Base-by-base conservation (phyloP, 1,284 basidiomycete genomes). In the Cryptococcus hybrid region DNA sequence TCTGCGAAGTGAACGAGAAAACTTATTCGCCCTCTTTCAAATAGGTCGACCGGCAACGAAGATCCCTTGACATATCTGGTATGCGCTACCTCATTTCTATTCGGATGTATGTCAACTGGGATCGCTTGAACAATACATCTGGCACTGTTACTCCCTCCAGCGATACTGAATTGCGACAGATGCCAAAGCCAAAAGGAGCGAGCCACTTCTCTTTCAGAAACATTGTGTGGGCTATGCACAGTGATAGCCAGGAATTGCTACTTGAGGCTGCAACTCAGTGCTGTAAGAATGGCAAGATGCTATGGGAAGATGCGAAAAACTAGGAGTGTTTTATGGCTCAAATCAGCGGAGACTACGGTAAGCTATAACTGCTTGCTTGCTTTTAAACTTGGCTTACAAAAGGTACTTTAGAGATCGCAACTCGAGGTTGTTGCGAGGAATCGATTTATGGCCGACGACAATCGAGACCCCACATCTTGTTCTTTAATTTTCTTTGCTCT, bases 401-500 rank as follows among this genome's bases (percentile, higher is more conserved):
- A 37, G 9, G 18, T 13, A 34, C 11, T 56, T 30, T 74, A 92
- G 90, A 87, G 82, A 81, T 77, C 82, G 0, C 88, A 93, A 65
- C 82, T 96, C 71, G 96, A 99, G 74, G 78, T 84, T n/a, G 85
- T 99, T 54, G 96, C 93, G 5, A 84, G 94, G 34, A 92, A 92
- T 67, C 87, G 95, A 67, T 99, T 92, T 75, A 89, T 93, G 85
- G 81, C 84, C 3, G 86, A 86, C 5, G 90, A 92, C 24, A 82
- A 84, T 53, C 86, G 92, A 12, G 92, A 99, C 77, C 96, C 96
- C 1, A 89, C 88, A 5, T 79, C 84, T 8, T 94, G 92, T 70
- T 93, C 91, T 13, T 80, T 99, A 40, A 89, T 91, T 75, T 99
- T 98, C 78, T 96, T 97, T 67, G 93, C 96, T 2, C 80, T 99